Percentiles rank a stretch among this genome's conserved stretches.
Evolutionary conservation across 2,329 filamentous ascomycete species (phyloP).

Genomic region (Pezicula neosporulosa): DNA sequence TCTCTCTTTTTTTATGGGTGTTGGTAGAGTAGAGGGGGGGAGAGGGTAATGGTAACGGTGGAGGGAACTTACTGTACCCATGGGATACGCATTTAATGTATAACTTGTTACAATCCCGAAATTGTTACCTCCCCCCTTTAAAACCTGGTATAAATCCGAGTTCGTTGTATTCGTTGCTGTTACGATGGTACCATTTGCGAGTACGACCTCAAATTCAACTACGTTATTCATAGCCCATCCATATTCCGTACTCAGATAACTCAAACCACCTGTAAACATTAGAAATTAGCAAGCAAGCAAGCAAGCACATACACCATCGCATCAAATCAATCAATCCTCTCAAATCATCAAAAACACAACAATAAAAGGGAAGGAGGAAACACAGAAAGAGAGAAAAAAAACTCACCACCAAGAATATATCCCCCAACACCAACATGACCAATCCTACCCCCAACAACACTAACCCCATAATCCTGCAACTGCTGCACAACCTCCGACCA

Average conservation of each 20-base stretch:
- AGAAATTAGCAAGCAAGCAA: background rate
- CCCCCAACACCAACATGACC: conserved; percentile 44
- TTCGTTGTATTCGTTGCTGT: conserved; percentile 39
- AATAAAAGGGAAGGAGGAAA: too few relatives aligned
- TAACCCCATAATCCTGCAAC: conserved; percentile 13
- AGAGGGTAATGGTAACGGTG: too few relatives aligned
- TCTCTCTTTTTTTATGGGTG: too few relatives aligned
- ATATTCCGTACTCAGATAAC: conserved; percentile 10
- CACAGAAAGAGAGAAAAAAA: too few relatives aligned
- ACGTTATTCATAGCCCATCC: conserved; percentile 15
- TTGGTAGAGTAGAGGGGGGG: too few relatives aligned
- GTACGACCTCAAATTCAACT: conserved; percentile 32
- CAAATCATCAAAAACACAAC: background rate
- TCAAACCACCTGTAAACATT: conserved; percentile 9
- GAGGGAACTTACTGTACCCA: conserved; percentile 9
- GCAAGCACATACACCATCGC: too few relatives aligned
- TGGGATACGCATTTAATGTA: conserved; percentile 24
- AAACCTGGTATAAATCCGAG: conserved; percentile 46
- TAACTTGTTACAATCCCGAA: conserved; percentile 47
- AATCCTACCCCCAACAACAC: conserved; percentile 40
- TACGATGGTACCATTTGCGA: conserved; percentile 45
- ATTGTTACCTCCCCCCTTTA: conserved; percentile 53
- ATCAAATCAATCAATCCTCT: too few relatives aligned
- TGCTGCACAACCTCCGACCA: conserved; percentile 15
- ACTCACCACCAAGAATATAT: conserved; percentile 31